Percentiles rank a stretch among this genome's conserved stretches.
These are phyloP conservation scores for Fusarium domesticum DNA, from an alignment of 2,329 filamentous ascomycete genomes.

Conservation along the genomic window DNA sequence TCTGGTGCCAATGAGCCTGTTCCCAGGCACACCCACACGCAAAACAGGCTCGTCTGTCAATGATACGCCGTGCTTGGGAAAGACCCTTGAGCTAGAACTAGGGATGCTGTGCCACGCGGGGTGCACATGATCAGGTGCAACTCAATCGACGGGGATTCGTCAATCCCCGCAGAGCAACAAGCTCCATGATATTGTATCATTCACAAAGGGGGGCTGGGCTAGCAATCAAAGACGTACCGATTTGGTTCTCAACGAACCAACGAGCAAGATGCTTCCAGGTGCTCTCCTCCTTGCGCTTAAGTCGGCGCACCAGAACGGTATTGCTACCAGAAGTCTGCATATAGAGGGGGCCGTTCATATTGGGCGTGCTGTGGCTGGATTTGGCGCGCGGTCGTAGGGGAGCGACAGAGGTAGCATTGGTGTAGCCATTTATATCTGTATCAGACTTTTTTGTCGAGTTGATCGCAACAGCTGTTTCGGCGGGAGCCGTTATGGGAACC, in stretches of 20 bases:
- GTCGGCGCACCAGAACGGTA: conserved; percentile 53
- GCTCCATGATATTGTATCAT: background rate
- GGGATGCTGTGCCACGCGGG: conserved; percentile 26
- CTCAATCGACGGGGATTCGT: conserved; percentile 10
- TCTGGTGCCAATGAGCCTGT: background rate
- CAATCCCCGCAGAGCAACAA: background rate
- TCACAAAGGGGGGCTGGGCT: background rate
- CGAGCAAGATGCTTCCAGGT: conserved; percentile 58
- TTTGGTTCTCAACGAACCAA: conserved; percentile 76
- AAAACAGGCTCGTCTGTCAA: conserved; percentile 8
- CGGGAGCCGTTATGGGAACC: conserved; percentile 7
- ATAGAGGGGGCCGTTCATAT: conserved; percentile 57
- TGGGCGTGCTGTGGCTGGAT: conserved; percentile 35
- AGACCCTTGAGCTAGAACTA: conserved; percentile 14
- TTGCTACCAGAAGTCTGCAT: conserved; percentile 52
- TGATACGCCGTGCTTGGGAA: conserved; percentile 12
- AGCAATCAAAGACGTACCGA: conserved; percentile 55
- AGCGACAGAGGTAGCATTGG: conserved; percentile 20
- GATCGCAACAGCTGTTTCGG: background rate
- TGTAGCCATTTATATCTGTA: conserved; percentile 8
- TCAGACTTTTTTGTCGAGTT: conserved; percentile 1
- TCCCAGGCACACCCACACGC: conserved; percentile 5
- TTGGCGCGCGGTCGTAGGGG: conserved; percentile 30
- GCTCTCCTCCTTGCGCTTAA: conserved; percentile 61
- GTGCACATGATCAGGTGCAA: conserved; percentile 14